A percentile compares a stretch with the other conserved stretches of the same genome.
Evolutionary conservation across 257 asterid species (phyloP).

Genomic region (Mitragyna speciosa): DNA sequence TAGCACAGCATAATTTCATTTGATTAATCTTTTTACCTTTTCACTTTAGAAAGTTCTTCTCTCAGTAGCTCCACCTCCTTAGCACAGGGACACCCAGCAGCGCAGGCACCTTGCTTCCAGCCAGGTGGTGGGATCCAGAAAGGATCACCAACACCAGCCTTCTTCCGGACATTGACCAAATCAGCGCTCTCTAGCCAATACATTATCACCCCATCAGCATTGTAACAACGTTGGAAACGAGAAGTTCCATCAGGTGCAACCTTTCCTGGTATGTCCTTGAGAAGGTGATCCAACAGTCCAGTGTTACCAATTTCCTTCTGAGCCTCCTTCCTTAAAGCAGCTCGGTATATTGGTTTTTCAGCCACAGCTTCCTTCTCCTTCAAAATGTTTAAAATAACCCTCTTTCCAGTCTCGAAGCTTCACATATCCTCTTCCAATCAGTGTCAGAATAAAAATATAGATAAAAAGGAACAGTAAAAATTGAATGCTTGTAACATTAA

Average conservation of each 20-base stretch:
- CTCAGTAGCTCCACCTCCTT: constrained; percentile 25
- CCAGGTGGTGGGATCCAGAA: constrained; percentile 31
- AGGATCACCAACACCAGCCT: constrained; percentile 32
- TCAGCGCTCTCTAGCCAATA: constrained; percentile 33
- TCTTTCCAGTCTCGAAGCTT: constrained; percentile 29
- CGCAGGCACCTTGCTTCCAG: constrained; percentile 28
- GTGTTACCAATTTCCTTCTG: constrained; percentile 33
- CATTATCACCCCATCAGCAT: constrained; percentile 31
- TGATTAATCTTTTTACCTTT: constrained; percentile 15
- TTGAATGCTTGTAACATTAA: background rate
- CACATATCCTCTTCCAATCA: constrained; percentile 17
- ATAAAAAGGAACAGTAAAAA: background rate
- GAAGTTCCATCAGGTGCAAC: constrained; percentile 26
- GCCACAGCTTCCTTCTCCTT: constrained; percentile 27
- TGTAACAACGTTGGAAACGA: constrained; percentile 29
- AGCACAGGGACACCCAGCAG: constrained; percentile 26
- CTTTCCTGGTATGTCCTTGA: constrained; percentile 31
- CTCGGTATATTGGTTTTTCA: constrained; percentile 24
- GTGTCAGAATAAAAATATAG: background rate
- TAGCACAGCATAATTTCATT: background rate
- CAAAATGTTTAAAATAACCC: constrained; percentile 24
- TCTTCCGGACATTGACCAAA: constrained; percentile 23
- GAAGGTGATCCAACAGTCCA: constrained; percentile 31
- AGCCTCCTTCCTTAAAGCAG: constrained; percentile 29
- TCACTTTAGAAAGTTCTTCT: constrained; percentile 26